Evolutionary conservation across 345 rosid species (phyloP), one percentile per base, ranked within the genome.

Genomic region (Populus tremula): DNA sequence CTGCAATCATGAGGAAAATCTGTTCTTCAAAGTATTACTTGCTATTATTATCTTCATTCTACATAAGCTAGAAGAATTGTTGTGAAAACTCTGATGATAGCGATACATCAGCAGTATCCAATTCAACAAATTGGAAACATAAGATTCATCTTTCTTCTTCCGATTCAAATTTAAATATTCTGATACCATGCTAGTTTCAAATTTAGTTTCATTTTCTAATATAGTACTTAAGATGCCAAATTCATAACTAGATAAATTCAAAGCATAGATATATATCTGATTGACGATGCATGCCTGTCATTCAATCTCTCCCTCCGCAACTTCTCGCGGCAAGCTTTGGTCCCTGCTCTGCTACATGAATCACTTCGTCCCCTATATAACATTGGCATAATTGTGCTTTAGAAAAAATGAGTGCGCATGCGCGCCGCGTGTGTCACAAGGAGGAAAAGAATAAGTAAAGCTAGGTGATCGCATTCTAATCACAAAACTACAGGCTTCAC

Each of bases 301-400:
- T 82, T 82, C 75, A 82, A 71, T 45, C 23, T 82, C 74, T 78
- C 85, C 69, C 85, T 82, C 66, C 85, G 45, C 73, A 78, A 67
- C 76, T 66, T 82, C 77, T 82, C 85, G 1, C 82, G 81, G 43
- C 82, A 82, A 63, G 85, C 85, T 75, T 82, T 82, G 39, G 76
- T 64, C 73, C 63, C 81, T 17, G 78, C 68, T 47, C 45, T 75
- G 79, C 54, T 75, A 63, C 76, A 82, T 31, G 73, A 70, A 43
- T 78, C 81, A 33, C 33, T n/a, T 8, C 74, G 76, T 74, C 50
- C 79, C 76, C 85, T 82, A 29, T 39, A 61, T 31, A 61, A 36
- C 8, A 63, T 78, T 17, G 45, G 35, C 47, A 59, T n/a, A 8
- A 10, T 59, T n/a, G n/a, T 18, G 23, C n/a, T 50, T 50, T 50